Percentiles rank a stretch among this genome's conserved stretches.
Evolutionary conservation across 2,329 filamentous ascomycete species (phyloP).

Genomic region (Fusarium nanum): DNA sequence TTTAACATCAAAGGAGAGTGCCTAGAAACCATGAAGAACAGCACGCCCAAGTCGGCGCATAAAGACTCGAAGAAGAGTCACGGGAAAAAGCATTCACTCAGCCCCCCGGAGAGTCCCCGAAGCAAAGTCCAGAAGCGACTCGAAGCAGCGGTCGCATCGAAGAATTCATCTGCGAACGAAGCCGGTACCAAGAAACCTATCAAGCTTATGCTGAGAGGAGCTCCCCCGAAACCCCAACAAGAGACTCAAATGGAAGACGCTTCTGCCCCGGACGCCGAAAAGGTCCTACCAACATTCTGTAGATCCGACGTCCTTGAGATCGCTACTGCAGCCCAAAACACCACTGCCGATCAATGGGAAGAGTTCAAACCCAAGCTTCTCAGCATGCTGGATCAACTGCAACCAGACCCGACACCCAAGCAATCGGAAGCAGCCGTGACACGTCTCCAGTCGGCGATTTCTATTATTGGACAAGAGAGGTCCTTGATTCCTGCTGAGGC

Average conservation of each 20-base stretch:
- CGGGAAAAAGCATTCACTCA: slow-evolving; percentile 7
- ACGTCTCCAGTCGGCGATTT: slow-evolving; percentile 14
- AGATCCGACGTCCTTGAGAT: slow-evolving; percentile 16
- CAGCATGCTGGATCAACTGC: slow-evolving; percentile 18
- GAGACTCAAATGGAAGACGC: slow-evolving; percentile 19
- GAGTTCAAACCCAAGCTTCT: slow-evolving; percentile 23
- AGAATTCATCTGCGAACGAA: slow-evolving; percentile 1
- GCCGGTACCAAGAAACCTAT: slow-evolving; percentile 14
- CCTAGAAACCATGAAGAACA: slow-evolving; percentile 15
- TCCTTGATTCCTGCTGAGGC: slow-evolving; percentile 34
- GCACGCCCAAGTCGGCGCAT: slow-evolving; percentile 24
- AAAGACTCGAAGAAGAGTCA: neutral
- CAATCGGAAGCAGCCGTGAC: slow-evolving; percentile 12
- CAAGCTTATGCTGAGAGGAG: neutral
- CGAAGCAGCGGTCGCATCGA: neutral
- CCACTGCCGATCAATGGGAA: neutral
- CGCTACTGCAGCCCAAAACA: neutral
- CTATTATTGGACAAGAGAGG: slow-evolving; percentile 18
- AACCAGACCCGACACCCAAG: slow-evolving; percentile 4
- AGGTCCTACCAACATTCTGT: neutral
- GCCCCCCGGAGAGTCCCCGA: slow-evolving; percentile 11
- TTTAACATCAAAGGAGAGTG: no score
- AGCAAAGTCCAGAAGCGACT: slow-evolving; percentile 24
- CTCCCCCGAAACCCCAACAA: neutral
- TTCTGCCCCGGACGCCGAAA: neutral